Percentiles rank a stretch among this genome's conserved stretches.
Conservation (phyloP, 129 eudicot genomes). For the Centella asiatica region DNA sequence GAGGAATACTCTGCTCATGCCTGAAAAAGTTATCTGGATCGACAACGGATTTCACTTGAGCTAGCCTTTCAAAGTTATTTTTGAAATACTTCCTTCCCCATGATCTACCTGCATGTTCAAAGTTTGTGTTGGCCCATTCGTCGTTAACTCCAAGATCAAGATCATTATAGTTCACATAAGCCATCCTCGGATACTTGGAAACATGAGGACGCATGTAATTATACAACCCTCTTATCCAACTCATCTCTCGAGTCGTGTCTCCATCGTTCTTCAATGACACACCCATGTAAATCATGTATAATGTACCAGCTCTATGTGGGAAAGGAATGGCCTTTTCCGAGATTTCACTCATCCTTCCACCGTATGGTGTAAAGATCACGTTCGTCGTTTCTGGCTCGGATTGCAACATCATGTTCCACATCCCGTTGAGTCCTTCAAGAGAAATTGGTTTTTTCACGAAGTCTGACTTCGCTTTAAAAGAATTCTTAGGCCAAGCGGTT, state of each 20-base stretch:
- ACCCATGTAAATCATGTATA: constrained; percentile 14
- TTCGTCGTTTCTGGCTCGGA: constrained; percentile 4
- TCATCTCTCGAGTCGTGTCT: neutral
- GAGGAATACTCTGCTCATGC: constrained; percentile 23
- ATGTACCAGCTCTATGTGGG: constrained; percentile 20
- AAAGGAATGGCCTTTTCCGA: constrained; percentile 10
- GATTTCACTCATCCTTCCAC: constrained; percentile 23
- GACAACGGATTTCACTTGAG: constrained; percentile 10
- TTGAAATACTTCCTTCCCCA: constrained; percentile 20
- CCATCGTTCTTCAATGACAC: neutral
- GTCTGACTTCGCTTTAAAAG: constrained; percentile 18
- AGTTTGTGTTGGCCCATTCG: neutral
- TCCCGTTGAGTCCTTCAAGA: neutral
- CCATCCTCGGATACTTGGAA: constrained; percentile 13
- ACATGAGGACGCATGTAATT: constrained; percentile 18
- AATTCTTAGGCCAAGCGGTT: neutral
- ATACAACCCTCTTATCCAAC: constrained; percentile 5
- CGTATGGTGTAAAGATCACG: constrained; percentile 15
- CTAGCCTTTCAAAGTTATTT: constrained; percentile 19
- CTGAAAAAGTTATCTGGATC: constrained; percentile 20
- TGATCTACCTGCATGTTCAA: neutral
- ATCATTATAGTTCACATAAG: constrained; percentile 23
- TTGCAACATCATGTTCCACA: constrained; percentile 16
- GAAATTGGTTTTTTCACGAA: constrained; percentile 20
- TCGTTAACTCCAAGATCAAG: constrained; percentile 17